A percentile compares a stretch with the other conserved stretches of the same genome.
Evolutionary conservation across 768 basidiomycete species (phyloP).

Genomic region (Udeniomyces megalosporus): DNA sequence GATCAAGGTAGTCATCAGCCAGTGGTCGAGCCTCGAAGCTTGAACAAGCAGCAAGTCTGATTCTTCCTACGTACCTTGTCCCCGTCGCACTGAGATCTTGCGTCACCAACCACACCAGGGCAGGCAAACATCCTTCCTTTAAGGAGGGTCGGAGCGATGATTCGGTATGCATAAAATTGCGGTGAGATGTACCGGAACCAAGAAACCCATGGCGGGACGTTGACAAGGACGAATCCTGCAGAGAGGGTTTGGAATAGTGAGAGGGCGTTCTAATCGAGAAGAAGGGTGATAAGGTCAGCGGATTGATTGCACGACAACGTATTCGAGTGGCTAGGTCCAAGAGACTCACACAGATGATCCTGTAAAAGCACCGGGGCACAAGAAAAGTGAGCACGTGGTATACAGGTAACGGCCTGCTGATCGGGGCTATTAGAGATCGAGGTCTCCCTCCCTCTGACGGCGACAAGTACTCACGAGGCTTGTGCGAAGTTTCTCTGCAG

Average conservation of each 20-base stretch:
- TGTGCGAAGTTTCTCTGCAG: constrained; percentile 3
- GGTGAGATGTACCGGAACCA: constrained; percentile 34
- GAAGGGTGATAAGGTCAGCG: too few species aligned
- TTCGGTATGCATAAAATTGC: constrained; percentile 32
- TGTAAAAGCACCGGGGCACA: too few species aligned
- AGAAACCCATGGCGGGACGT: constrained; percentile 27
- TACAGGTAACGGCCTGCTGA: too few species aligned
- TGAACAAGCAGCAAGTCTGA: too few species aligned
- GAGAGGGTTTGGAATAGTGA: constrained; percentile 11
- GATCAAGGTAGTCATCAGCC: too few species aligned
- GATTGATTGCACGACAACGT: too few species aligned
- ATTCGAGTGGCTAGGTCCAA: too few species aligned
- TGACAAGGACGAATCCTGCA: constrained; percentile 15
- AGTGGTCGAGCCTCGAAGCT: too few species aligned
- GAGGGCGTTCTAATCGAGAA: constrained; percentile 2
- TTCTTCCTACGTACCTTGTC: constrained; percentile 24
- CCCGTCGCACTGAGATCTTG: constrained; percentile 27
- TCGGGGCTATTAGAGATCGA: too few species aligned
- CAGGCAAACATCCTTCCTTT: constrained; percentile 28
- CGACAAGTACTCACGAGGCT: not conserved
- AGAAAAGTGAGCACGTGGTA: too few species aligned
- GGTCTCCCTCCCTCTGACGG: too few species aligned
- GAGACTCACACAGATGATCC: not conserved
- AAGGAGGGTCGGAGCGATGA: constrained; percentile 33
- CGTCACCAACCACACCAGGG: constrained; percentile 23